These are phyloP conservation scores for Bocquillonia castaneifolia DNA, from an alignment of 441 rosid species.

Conservation along the genomic window DNA sequence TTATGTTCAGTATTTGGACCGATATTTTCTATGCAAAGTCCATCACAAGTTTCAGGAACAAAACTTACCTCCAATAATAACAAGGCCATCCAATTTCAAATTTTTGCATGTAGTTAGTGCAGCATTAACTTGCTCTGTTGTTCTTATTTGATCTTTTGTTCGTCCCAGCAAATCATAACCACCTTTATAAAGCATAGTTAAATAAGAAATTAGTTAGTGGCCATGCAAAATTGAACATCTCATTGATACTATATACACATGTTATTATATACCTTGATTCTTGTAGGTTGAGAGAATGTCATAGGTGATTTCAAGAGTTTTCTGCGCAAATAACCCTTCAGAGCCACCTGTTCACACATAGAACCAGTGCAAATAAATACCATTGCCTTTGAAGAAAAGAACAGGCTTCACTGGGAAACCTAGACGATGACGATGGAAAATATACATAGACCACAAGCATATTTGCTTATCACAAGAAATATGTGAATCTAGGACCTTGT, in stretches of 20 bases:
- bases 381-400: background rate
- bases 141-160: constrained; percentile 94
- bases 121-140: constrained; percentile 92
- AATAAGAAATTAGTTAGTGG: constrained; percentile 16
- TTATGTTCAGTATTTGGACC: constrained; percentile 6
- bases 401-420: background rate
- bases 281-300: constrained; percentile 77
- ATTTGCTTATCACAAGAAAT: background rate
- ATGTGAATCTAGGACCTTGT: background rate
- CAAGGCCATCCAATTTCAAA: constrained; percentile 93
- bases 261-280: constrained; percentile 67
- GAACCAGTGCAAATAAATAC: background rate
- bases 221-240: constrained; percentile 16
- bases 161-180: constrained; percentile 98
- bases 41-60: constrained; percentile 2
- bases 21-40: constrained; percentile 1
- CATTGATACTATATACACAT: constrained; percentile 11
- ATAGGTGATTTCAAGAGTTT: constrained; percentile 78
- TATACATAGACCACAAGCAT: background rate
- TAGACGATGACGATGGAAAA: background rate
- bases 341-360: constrained; percentile 69
- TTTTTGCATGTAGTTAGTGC: constrained; percentile 74
- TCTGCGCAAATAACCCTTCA: constrained; percentile 92
- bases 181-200: constrained; percentile 42
- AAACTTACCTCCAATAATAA: constrained; percentile 87